Percentiles rank a stretch among this genome's conserved stretches.
Conservation (phyloP, 345 rosid genomes). For the Gynandropsis gynandra region DNA sequence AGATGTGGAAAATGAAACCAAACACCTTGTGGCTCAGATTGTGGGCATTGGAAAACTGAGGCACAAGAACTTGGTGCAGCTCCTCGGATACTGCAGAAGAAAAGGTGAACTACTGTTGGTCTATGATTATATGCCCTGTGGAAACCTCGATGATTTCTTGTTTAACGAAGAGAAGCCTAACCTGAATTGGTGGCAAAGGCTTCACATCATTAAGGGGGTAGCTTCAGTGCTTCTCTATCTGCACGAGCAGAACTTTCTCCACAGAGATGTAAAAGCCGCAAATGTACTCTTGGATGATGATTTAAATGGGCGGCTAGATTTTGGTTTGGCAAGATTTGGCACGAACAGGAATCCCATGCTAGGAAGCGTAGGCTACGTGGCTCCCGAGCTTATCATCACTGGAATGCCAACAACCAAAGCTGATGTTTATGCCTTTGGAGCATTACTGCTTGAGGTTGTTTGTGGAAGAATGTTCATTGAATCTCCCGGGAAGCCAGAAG, state of each 20-base stretch:
- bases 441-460: conserved; percentile 66
- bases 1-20: conserved; percentile 40
- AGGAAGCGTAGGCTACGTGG: conserved; percentile 86
- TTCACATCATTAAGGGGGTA: conserved; percentile 64
- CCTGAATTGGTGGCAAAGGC: conserved; percentile 74
- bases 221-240: conserved; percentile 74
- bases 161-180: conserved; percentile 27
- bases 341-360: conserved; percentile 79
- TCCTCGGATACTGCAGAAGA: conserved; percentile 51
- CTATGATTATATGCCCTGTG: conserved; percentile 53
- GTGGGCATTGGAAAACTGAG: conserved; percentile 40
- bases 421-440: conserved; percentile 91
- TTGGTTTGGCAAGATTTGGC: conserved; percentile 86
- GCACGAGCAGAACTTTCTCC: conserved; percentile 77
- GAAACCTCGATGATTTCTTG: conserved; percentile 47
- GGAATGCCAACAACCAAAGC: conserved; percentile 77
- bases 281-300: conserved; percentile 73
- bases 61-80: conserved; percentile 47
- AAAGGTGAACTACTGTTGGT: conserved; percentile 46
- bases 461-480: conserved; percentile 91
- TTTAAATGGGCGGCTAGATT: conserved; percentile 74
- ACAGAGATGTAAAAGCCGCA: conserved; percentile 82
- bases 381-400: conserved; percentile 85
- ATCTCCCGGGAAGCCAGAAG: conserved; percentile 66
- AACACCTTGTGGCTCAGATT: conserved; percentile 41